A percentile compares a stretch with the other conserved stretches of the same genome.
Evolutionary conservation across 1,139 yeast species (phyloP).

Genomic region (Hemisphaericaspora lyxosophila): DNA sequence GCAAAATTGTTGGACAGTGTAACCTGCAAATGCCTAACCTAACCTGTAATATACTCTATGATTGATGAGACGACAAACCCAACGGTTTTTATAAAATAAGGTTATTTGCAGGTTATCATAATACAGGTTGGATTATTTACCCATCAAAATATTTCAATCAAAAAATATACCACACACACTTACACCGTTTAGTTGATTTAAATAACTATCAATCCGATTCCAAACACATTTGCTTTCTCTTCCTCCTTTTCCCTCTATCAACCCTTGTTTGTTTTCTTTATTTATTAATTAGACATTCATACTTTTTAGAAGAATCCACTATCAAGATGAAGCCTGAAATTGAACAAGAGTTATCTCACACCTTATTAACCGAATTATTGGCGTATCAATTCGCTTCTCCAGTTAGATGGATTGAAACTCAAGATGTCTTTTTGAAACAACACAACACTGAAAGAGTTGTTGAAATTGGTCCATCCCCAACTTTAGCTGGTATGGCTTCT

Average conservation of each 20-base stretch:
- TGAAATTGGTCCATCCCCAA: conserved; percentile 98
- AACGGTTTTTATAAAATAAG: background rate
- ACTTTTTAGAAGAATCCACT: background rate
- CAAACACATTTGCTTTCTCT: background rate
- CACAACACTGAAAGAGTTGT: conserved; percentile 96
- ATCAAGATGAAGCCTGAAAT: conserved; percentile 87
- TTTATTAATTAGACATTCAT: background rate
- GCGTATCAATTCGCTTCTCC: conserved; percentile 99
- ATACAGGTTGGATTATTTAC: conserved; percentile 1
- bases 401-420: conserved; percentile 99
- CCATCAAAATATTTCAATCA: conserved; percentile 1
- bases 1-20: conserved; percentile 2
- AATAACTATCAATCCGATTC: background rate
- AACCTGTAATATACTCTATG: background rate
- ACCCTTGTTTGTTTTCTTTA: conserved; percentile 1
- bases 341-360: conserved; percentile 96
- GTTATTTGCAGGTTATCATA: background rate
- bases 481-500: conserved; percentile 97
- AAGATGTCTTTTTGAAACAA: conserved; percentile 92
- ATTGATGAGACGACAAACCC: background rate
- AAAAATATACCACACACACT: background rate
- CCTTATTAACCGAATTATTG: conserved; percentile 87
- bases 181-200: too few relatives aligned
- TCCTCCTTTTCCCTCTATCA: background rate
- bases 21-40: background rate